Base-by-base conservation (phyloP, 768 basidiomycete genomes). In the Royoungia palumana region DNA sequence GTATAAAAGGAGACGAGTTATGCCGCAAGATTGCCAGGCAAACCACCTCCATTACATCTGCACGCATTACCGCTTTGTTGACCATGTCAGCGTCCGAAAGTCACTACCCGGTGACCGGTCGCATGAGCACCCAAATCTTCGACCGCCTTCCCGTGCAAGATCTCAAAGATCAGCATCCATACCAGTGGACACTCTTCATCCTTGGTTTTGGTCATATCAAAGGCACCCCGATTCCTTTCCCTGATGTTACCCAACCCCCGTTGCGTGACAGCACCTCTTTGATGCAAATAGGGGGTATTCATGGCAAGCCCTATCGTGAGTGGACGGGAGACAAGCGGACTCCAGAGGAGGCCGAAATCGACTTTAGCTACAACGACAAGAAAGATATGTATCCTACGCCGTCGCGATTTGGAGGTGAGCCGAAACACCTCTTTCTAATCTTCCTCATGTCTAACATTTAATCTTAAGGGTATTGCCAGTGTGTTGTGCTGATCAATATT, bases 171-270 rank as follows among this genome's bases (percentile, higher is more conserved):
- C 40, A 53, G 5, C 53, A 58, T n/a, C 58, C 61, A 4, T 48
- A 59, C 46, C 63, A 64, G 24, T 64, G 66, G 47, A 39, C 65
- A 6, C 59, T 64, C 25, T 64, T 64, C 20, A 21, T 64, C 47
- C 53, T 64, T 16, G 51, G 60, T 27, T 66, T 47, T 44, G 51
- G 45, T 14, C 46, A 42, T 35, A 46, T 57, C 30, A 58, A 53
- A 39, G 28, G 36, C 7, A 35, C 44, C 6, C 56, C 55, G 11
- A 53, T 55, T 28, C 44, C 41, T 7, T 51, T 58, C 12, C 41
- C 52, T 17, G 41, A 54, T 11, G 56, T 57, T 8, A 50, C 53
- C 22, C 55, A 56, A 14, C 64, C 51, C 20, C 34, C 39, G 4
- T 37, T 49, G 41, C 44, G 38, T 11, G 6, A 20, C 4, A 22